These are phyloP conservation scores for Sordariomycetes sp. DNA, from an alignment of 2,329 filamentous ascomycete species.

Conservation along the genomic window DNA sequence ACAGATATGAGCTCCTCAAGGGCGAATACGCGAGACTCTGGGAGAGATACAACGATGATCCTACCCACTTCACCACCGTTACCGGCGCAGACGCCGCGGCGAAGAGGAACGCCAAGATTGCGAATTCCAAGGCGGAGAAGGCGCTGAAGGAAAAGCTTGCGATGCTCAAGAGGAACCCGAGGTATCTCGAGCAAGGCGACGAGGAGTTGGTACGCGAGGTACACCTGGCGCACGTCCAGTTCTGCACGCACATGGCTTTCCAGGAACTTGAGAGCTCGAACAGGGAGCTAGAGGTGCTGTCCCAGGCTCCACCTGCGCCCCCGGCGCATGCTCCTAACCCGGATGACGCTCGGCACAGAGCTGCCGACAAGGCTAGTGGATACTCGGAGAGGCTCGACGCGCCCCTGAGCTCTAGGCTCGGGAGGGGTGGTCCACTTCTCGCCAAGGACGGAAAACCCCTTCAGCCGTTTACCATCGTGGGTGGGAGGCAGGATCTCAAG, in stretches of 20 bases:
- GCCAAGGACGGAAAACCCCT: conserved; percentile 71
- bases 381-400: conserved; percentile 67
- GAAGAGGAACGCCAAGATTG: conserved; percentile 72
- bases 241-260: conserved; percentile 68
- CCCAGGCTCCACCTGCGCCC: conserved; percentile 48
- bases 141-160: conserved; percentile 73
- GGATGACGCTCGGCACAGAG: conserved; percentile 21
- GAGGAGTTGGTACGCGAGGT: conserved; percentile 74
- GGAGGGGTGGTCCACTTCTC: conserved; percentile 55
- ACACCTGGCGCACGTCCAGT: conserved; percentile 61
- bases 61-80: conserved; percentile 59
- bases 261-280: conserved; percentile 78
- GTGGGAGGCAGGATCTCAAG: conserved; percentile 60
- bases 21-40: conserved; percentile 54
- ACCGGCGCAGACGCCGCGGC: conserved; percentile 44
- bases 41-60: conserved; percentile 59
- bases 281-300: conserved; percentile 72
- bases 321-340: conserved; percentile 30
- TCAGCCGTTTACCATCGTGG: conserved; percentile 78
- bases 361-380: conserved; percentile 21
- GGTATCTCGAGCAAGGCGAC: conserved; percentile 36
- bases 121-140: conserved; percentile 74
- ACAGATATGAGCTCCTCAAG: conserved; percentile 64
- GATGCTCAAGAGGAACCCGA: conserved; percentile 26
- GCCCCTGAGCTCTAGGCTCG: conserved; percentile 37